These are phyloP conservation scores for Ophiostoma tasmaniense DNA, from an alignment of 2,329 filamentous ascomycete species.

Conservation along the genomic window DNA sequence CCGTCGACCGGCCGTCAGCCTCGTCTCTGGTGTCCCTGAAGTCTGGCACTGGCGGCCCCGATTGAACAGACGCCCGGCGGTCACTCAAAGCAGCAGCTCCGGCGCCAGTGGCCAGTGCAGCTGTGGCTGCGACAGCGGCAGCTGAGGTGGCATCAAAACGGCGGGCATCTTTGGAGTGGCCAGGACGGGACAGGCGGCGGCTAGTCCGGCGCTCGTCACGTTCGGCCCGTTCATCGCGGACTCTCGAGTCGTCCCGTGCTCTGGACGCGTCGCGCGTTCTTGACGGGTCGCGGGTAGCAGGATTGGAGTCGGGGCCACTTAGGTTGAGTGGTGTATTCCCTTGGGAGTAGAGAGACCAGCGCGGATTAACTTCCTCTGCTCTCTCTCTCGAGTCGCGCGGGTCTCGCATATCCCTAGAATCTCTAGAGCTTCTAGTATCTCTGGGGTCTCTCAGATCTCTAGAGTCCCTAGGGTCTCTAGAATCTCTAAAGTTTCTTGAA, in stretches of 20 bases:
- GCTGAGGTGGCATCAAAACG: constrained; percentile 6
- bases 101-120: neutral
- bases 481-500: neutral
- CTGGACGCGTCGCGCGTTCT: neutral
- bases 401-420: neutral
- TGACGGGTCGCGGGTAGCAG: neutral
- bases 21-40: neutral
- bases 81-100: neutral
- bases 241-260: neutral
- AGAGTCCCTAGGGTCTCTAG: neutral
- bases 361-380: neutral
- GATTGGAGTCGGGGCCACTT: neutral
- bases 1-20: neutral
- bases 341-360: constrained; percentile 12
- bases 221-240: neutral
- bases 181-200: neutral
- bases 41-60: neutral
- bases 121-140: constrained; percentile 7
- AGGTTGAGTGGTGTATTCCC: constrained; percentile 7
- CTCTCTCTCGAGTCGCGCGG: neutral
- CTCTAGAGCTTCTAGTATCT: neutral
- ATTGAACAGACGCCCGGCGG: neutral
- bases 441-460: neutral
- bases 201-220: neutral
- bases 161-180: neutral